Evolutionary conservation across 1,284 basidiomycete genomes (phyloP).

Genomic region (Boletellus dicymbophilus): DNA sequence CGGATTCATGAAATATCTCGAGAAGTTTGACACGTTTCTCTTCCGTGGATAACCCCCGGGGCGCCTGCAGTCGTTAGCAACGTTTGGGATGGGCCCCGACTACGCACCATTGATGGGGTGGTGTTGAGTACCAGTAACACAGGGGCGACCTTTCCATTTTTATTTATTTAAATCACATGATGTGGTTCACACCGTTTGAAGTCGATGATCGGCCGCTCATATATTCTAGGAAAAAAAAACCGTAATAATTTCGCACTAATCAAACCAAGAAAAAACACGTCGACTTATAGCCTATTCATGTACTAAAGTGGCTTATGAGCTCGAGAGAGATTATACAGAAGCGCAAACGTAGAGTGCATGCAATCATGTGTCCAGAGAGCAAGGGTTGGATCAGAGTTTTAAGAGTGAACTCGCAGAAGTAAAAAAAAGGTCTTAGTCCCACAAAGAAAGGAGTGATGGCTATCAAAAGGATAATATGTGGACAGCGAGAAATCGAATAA

Average conservation of each 20-base stretch:
- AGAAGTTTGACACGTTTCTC: slow-evolving; percentile 80
- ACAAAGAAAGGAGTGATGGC: slow-evolving; percentile 28
- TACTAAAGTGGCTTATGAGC: slow-evolving; percentile 8
- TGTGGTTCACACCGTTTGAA: too few relatives aligned
- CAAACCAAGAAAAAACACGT: slow-evolving; percentile 31
- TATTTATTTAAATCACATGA: too few relatives aligned
- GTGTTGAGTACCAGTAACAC: too few relatives aligned
- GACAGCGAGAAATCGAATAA: slow-evolving; percentile 13
- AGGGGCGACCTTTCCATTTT: too few relatives aligned
- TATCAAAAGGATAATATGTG: slow-evolving; percentile 21
- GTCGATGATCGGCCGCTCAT: too few relatives aligned
- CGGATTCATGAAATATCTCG: slow-evolving; percentile 90
- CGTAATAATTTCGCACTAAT: slow-evolving; percentile 13
- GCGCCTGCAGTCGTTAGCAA: slow-evolving; percentile 50
- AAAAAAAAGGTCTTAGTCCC: slow-evolving; percentile 30
- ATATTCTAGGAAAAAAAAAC: slow-evolving; percentile 15
- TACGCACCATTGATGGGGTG: slow-evolving; percentile 29
- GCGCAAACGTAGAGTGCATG: too few relatives aligned
- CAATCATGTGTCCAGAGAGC: too few relatives aligned
- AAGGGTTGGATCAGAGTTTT: slow-evolving; percentile 20
- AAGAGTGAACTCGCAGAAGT: slow-evolving; percentile 11
- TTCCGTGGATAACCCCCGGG: slow-evolving; percentile 76
- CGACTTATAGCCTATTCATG: slow-evolving; percentile 11
- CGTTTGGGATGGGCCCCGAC: background rate
- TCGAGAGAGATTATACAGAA: slow-evolving; percentile 19